These are phyloP conservation scores for Eimeria tenella DNA, from an alignment of 169 alveolate genomes.

Conservation along the genomic window DNA sequence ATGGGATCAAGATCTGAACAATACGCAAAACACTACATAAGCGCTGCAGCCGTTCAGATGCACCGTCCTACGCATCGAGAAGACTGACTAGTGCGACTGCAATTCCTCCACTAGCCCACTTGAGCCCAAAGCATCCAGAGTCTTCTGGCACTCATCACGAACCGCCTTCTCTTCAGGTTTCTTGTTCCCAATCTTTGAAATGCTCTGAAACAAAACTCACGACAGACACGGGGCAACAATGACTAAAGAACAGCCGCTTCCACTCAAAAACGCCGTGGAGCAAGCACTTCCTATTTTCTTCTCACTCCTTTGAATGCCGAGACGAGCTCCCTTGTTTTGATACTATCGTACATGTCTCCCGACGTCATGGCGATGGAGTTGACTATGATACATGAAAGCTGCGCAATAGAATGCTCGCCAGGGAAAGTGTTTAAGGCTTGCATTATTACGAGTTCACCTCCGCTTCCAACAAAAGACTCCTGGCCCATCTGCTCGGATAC, in stretches of 20 bases:
- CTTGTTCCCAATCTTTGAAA: conserved; percentile 62
- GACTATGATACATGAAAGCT: conserved; percentile 74
- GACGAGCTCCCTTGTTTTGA: conserved; percentile 74
- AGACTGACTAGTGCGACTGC: no score
- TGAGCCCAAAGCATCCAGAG: conserved; percentile 71
- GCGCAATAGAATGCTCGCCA: conserved; percentile 79
- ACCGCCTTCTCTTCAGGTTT: conserved; percentile 79
- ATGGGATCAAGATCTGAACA: conserved; percentile 78
- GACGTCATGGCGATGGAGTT: conserved; percentile 80
- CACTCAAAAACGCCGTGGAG: background rate
- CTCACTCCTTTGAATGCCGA: conserved; percentile 77
- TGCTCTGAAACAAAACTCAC: conserved; percentile 41
- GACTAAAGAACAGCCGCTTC: background rate
- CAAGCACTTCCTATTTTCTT: background rate
- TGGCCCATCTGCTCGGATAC: conserved; percentile 85
- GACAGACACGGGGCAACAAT: background rate
- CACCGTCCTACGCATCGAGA: no score
- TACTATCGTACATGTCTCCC: conserved; percentile 80
- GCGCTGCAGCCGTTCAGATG: no score
- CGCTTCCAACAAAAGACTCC: conserved; percentile 83
- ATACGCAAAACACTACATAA: no score
- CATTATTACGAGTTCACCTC: conserved; percentile 81
- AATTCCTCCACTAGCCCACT: conserved; percentile 17
- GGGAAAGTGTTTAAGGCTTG: conserved; percentile 82
- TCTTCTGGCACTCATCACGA: conserved; percentile 74